Percentiles rank a stretch among this genome's conserved stretches.
phyloP scores from a whole-genome alignment of 257 asterid genomes.

The Lithospermum erythrorhizon region DNA sequence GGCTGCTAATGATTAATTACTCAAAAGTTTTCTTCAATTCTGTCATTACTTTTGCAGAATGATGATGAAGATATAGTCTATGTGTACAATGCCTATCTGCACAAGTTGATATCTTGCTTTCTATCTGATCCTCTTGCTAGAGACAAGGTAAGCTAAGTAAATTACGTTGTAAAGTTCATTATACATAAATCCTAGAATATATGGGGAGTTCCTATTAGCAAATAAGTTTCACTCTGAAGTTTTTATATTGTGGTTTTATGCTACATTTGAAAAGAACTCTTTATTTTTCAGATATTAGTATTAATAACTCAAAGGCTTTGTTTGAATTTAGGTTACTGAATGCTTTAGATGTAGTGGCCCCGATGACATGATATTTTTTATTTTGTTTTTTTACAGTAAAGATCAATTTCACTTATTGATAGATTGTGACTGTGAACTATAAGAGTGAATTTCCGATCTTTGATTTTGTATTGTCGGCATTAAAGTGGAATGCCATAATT shows the following conservation, averaged over 20 bases:
- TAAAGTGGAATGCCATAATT: too few relatives aligned
- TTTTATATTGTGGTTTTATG: not conserved
- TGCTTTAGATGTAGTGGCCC: too few relatives aligned
- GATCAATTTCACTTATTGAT: too few relatives aligned
- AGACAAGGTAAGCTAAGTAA: constrained; percentile 66
- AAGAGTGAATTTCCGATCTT: too few relatives aligned
- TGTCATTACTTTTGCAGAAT: constrained; percentile 44
- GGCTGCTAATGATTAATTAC: not conserved
- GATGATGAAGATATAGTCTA: constrained; percentile 88
- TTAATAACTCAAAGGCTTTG: too few relatives aligned
- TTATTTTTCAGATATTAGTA: too few relatives aligned
- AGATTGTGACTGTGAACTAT: too few relatives aligned
- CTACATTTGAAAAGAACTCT: too few relatives aligned
- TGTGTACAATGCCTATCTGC: constrained; percentile 86
- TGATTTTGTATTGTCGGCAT: too few relatives aligned
- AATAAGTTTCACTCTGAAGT: not conserved
- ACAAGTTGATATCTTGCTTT: constrained; percentile 78
- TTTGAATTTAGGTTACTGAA: too few relatives aligned
- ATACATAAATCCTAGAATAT: not conserved
- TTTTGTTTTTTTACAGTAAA: too few relatives aligned
- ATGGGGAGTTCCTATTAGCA: not conserved
- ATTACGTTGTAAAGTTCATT: constrained; percentile 7
- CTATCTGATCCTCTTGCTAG: constrained; percentile 78
- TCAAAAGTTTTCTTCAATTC: constrained; percentile 7
- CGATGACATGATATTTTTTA: too few relatives aligned